Percentiles rank a stretch among this genome's conserved stretches.
Conservation (phyloP, 1,284 basidiomycete genomes). For the Papiliotrema terrestris region DNA sequence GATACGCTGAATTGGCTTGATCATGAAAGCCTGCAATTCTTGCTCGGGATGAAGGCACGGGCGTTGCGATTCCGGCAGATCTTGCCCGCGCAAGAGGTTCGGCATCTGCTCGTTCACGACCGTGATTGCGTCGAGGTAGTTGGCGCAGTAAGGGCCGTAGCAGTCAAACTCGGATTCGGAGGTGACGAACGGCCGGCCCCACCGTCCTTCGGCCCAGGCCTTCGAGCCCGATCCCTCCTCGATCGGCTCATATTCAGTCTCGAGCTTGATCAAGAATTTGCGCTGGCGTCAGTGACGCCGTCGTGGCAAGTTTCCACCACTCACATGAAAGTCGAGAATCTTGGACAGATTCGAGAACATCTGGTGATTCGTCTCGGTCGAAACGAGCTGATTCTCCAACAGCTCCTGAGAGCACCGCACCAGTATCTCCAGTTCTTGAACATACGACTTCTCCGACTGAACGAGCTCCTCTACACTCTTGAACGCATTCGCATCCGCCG, state of each 20-base stretch:
- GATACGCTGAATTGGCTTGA: constrained; percentile 72
- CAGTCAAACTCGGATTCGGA: constrained; percentile 87
- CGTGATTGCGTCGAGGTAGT: constrained; percentile 83
- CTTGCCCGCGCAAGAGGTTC: constrained; percentile 57
- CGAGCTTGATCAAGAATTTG: constrained; percentile 90
- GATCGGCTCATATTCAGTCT: constrained; percentile 64
- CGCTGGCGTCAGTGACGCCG: constrained; percentile 48
- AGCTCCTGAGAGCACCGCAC: constrained; percentile 81
- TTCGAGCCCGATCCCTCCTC: constrained; percentile 52
- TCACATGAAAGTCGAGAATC: constrained; percentile 84
- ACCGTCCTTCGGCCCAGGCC: constrained; percentile 80
- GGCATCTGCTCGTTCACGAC: constrained; percentile 81
- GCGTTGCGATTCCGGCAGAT: constrained; percentile 25
- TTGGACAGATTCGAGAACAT: constrained; percentile 95
- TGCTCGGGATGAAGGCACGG: constrained; percentile 44
- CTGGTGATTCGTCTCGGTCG: constrained; percentile 90
- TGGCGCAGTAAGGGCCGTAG: constrained; percentile 97
- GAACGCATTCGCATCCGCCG: constrained; percentile 36
- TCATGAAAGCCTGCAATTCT: constrained; percentile 81
- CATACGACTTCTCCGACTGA: constrained; percentile 83
- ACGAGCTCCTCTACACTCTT: constrained; percentile 48
- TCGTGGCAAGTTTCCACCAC: not conserved
- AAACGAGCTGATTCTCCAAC: constrained; percentile 75
- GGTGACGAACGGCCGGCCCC: constrained; percentile 73
- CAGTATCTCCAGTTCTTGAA: constrained; percentile 95